phyloP scores from a whole-genome alignment of 495 filamentous ascomycete species.

The Parachaetomium inaequale region DNA sequence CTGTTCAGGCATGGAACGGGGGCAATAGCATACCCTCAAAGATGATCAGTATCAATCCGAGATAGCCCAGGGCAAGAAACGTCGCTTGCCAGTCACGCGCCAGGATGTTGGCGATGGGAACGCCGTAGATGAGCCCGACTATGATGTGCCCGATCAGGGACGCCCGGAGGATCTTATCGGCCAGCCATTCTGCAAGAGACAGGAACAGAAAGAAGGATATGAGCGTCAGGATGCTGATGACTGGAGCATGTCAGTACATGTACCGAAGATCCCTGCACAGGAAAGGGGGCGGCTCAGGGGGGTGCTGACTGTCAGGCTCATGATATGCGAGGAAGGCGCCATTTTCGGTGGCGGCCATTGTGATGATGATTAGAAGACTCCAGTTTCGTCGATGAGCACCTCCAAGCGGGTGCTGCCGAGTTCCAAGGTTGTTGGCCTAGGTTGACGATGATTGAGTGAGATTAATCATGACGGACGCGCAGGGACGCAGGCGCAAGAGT shows the following conservation, averaged over 20 bases:
- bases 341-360: slow-evolving; percentile 17
- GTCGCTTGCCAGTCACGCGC: slow-evolving; percentile 53
- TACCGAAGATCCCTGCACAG: not conserved
- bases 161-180: slow-evolving; percentile 64
- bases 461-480: not conserved
- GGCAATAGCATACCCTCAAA: slow-evolving; percentile 53
- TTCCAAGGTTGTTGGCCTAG: not conserved
- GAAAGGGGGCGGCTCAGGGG: not conserved
- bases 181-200: slow-evolving; percentile 53
- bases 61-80: slow-evolving; percentile 68
- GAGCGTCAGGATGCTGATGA: slow-evolving; percentile 51
- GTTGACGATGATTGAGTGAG: not conserved
- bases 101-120: slow-evolving; percentile 49
- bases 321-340: slow-evolving; percentile 25
- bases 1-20: not conserved
- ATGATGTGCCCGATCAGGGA: slow-evolving; percentile 73
- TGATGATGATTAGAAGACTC: not conserved
- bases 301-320: slow-evolving; percentile 24
- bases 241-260: slow-evolving; percentile 10
- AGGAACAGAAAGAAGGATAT: slow-evolving; percentile 64
- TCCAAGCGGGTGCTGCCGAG: slow-evolving; percentile 1
- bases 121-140: slow-evolving; percentile 67
- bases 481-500: no score
- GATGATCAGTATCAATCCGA: slow-evolving; percentile 71
- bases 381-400: slow-evolving; percentile 5